phyloP scores from a whole-genome alignment of 129 eudicot genomes.

The Cynara cardunculus region DNA sequence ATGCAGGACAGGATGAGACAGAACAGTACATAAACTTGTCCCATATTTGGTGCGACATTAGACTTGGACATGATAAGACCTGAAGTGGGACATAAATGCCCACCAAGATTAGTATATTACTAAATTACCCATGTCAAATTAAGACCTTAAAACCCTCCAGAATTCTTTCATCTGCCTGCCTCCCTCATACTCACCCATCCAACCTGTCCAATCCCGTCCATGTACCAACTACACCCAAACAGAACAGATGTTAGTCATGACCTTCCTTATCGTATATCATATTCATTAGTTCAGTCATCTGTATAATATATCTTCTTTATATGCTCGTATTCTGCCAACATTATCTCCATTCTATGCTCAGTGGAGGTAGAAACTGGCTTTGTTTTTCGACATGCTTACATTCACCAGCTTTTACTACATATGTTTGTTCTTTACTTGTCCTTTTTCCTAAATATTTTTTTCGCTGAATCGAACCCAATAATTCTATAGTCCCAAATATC shows the following conservation, averaged over 20 bases:
- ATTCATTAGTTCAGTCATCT: background rate
- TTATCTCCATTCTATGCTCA: background rate
- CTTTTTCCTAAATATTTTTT: background rate
- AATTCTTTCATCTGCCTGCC: background rate
- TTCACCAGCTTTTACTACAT: background rate
- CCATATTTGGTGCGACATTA: background rate
- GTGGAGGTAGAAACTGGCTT: slow-evolving; percentile 1
- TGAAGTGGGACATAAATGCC: background rate
- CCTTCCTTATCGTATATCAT: background rate
- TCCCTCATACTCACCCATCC: background rate
- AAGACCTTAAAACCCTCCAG: background rate
- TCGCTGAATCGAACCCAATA: background rate
- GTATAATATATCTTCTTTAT: background rate
- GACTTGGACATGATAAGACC: background rate
- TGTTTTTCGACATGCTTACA: background rate
- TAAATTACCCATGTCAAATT: background rate
- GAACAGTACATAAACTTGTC: background rate
- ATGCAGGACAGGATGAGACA: background rate
- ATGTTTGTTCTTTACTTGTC: background rate
- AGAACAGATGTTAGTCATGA: background rate
- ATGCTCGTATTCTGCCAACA: background rate
- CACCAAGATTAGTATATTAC: background rate
- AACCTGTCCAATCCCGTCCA: background rate
- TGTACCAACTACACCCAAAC: background rate
- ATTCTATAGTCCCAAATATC: background rate